Evolutionary conservation across 2,329 filamentous ascomycete species (phyloP).

Genomic region (Periconia macrospinosa): DNA sequence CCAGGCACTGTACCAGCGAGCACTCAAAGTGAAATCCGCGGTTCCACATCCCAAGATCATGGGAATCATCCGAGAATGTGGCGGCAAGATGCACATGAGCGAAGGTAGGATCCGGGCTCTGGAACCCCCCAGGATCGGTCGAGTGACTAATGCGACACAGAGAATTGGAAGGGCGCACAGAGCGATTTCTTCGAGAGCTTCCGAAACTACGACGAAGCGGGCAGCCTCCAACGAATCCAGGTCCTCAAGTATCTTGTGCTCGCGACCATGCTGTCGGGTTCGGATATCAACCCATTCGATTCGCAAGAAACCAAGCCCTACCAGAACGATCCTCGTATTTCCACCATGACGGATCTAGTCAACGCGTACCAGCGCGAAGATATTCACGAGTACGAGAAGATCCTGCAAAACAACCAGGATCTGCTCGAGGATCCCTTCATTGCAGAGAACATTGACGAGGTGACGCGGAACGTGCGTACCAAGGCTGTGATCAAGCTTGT

Average conservation of each 20-base stretch:
- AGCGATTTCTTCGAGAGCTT: conserved; percentile 99
- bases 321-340: conserved; percentile 90
- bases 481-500: conserved; percentile 93
- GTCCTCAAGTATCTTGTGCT: conserved; percentile 96
- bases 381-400: conserved; percentile 86
- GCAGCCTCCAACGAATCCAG: conserved; percentile 92
- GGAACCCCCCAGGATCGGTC: conserved; percentile 10
- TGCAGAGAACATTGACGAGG: conserved; percentile 98
- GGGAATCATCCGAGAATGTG: conserved; percentile 98
- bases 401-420: conserved; percentile 84
- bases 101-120: conserved; percentile 56
- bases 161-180: conserved; percentile 97
- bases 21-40: conserved; percentile 89
- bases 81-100: conserved; percentile 99
- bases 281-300: conserved; percentile 97
- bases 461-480: conserved; percentile 96
- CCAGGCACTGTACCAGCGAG: conserved; percentile 80
- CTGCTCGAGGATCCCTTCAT: conserved; percentile 93
- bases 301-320: conserved; percentile 99
- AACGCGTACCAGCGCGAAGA: conserved; percentile 96
- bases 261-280: conserved; percentile 98
- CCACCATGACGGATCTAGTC: conserved; percentile 95
- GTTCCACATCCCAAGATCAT: conserved; percentile 98
- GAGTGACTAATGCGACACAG: conserved; percentile 47
- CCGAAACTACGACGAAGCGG: conserved; percentile 97